Base-by-base conservation (phyloP, 2,329 filamentous ascomycete species). In the Albifimbria verrucaria region DNA sequence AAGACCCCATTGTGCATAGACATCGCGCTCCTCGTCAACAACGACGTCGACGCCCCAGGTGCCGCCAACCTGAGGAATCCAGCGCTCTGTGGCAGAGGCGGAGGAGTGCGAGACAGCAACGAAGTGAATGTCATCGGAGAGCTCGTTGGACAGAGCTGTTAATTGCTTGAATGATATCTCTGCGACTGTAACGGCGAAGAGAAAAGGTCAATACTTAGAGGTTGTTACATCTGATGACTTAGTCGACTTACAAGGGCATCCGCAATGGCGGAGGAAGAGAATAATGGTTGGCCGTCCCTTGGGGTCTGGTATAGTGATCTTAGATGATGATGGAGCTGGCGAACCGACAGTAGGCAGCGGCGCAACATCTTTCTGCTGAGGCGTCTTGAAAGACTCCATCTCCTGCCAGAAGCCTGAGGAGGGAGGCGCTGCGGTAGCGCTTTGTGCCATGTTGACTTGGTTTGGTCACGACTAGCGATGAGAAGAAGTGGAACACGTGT, bases 181-280 rank as follows among this genome's bases (percentile, higher is more conserved):
- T 15, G 86, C 85, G 66, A 89, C 86, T 88, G 50, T n/a, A 32
- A 15, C 15, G 32, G 32, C n/a, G n/a, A 39, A 39, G 32, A 39
- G 46, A 42, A 52, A 41, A 22, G 41, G 24, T 36, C 23, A 15
- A 28, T 53, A 20, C 41, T 24, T 10, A 44, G 15, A 26, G 25
- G 15, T 21, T 18, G 24, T 21, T 24, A 12, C 18, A 36, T 11
- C 21, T 21, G 47, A 23, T 23, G 50, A 23, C 44, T 43, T 44
- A 46, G 28, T 18, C n/a, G 44, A 68, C 78, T 65, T 78, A 88
- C 87, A 89, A 11, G 87, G 87, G 71, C 87, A 89, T 28, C 87
- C 88, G 65, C 87, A 90, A 66, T 90, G 87, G 28, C 88, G 77
- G 6, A 91, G 75, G 62, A 91, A 91, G 17, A 83, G 78, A 20